Conservation (phyloP, 768 basidiomycete species). For the Candolleomyces eurysporus region DNA sequence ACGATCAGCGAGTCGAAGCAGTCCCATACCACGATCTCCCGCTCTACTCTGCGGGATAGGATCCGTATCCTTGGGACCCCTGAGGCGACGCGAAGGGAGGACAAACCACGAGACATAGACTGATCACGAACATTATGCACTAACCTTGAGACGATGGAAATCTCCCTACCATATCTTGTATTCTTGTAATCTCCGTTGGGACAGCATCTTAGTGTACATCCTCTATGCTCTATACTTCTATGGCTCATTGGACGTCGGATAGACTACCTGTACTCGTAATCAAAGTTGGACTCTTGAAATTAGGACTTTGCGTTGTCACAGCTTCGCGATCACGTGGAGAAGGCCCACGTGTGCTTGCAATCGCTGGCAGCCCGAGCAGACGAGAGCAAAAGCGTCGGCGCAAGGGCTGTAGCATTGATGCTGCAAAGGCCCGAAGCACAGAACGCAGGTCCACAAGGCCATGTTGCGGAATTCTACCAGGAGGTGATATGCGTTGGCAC, state of each 20-base stretch:
- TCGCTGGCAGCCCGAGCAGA: not conserved
- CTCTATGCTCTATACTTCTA: not conserved
- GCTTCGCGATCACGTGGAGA: conserved; percentile 25
- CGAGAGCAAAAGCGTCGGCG: not conserved
- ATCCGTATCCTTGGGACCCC: conserved; percentile 34
- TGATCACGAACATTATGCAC: conserved; percentile 11
- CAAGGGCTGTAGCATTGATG: not conserved
- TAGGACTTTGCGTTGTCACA: not conserved
- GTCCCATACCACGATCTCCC: conserved; percentile 19
- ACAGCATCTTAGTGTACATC: not conserved
- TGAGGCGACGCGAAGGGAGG: conserved; percentile 35
- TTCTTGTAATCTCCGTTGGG: not conserved
- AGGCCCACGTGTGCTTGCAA: conserved; percentile 15
- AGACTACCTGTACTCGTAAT: too few relatives aligned
- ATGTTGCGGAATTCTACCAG: not conserved
- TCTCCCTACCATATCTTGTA: not conserved
- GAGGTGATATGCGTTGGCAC: not conserved
- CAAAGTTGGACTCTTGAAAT: not conserved
- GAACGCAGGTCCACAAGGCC: not conserved
- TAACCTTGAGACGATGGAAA: not conserved
- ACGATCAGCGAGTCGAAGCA: conserved; percentile 9
- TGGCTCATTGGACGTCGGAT: not conserved
- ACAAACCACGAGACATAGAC: conserved; percentile 35
- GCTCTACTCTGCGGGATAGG: conserved; percentile 31
- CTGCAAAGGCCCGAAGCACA: not conserved